Percentiles rank a stretch among this genome's conserved stretches.
Conservation (phyloP, 306 rosid species). For the Cucurbita ficifolia region DNA sequence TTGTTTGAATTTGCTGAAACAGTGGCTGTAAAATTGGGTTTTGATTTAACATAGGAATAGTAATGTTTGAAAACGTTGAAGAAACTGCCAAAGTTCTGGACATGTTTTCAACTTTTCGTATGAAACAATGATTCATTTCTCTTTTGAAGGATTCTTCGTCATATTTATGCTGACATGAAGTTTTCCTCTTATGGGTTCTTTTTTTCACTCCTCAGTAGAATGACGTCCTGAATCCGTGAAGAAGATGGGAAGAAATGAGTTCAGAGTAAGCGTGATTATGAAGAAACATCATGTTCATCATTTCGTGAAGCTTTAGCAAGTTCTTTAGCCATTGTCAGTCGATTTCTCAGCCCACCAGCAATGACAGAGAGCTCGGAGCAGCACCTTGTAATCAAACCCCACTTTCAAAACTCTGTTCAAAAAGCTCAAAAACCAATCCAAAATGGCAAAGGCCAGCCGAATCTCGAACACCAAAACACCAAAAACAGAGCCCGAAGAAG, state of each 20-base stretch:
- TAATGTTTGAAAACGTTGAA: conserved; percentile 32
- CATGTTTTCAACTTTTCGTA: conserved; percentile 15
- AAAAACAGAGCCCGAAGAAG: conserved; percentile 78
- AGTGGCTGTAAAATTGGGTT: conserved; percentile 17
- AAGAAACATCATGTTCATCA: conserved; percentile 3
- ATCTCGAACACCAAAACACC: conserved; percentile 8
- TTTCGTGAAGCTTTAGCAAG: conserved; percentile 17
- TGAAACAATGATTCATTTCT: conserved; percentile 21
- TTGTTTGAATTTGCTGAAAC: conserved; percentile 15
- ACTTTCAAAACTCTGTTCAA: conserved; percentile 51
- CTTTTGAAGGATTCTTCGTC: conserved; percentile 7
- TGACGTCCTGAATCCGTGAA: conserved; percentile 21
- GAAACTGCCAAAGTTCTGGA: conserved; percentile 18
- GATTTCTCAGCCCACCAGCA: conserved; percentile 29
- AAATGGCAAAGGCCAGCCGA: conserved; percentile 71
- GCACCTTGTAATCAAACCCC: conserved; percentile 80
- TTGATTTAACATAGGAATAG: conserved; percentile 34
- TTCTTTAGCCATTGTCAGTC: conserved; percentile 5
- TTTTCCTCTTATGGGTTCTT: conserved; percentile 14
- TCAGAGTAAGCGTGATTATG: conserved; percentile 18
- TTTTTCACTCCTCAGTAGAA: conserved; percentile 10
- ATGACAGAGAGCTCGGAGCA: conserved; percentile 95
- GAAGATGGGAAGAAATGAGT: conserved; percentile 9
- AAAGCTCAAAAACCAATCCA: conserved; percentile 54
- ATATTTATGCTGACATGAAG: conserved; percentile 29